Percentiles rank a stretch among this genome's conserved stretches.
phyloP scores from a whole-genome alignment of 2,329 filamentous ascomycete genomes.

The Lachnellula arida region DNA sequence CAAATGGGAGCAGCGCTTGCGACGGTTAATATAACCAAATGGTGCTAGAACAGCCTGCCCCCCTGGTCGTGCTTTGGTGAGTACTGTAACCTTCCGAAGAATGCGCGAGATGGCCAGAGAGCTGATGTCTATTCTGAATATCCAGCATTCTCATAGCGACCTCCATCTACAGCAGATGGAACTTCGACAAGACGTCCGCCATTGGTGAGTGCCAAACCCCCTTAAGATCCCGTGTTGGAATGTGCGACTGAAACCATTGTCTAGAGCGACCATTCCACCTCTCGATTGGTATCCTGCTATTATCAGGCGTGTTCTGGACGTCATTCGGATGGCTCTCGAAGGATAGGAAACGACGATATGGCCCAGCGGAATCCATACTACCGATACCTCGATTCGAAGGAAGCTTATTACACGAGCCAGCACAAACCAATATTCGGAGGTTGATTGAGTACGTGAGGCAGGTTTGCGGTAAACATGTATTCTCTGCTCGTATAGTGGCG shows the following conservation, averaged over 20 bases:
- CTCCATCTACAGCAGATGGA: background rate
- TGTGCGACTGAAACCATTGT: background rate
- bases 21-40: background rate
- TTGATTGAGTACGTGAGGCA: background rate
- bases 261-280: constrained; percentile 7
- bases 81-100: background rate
- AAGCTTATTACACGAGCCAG: background rate
- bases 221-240: background rate
- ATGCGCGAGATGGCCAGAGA: background rate
- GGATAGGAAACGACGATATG: background rate
- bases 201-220: constrained; percentile 1
- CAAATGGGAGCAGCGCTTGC: too few species aligned
- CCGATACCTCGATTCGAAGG: background rate
- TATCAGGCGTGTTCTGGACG: constrained; percentile 1
- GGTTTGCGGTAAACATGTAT: background rate
- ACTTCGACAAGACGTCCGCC: constrained; percentile 3
- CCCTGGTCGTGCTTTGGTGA: constrained; percentile 1
- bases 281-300: background rate
- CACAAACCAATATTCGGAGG: background rate
- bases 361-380: background rate
- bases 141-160: constrained; percentile 3
- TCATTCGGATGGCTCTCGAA: background rate
- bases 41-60: background rate
- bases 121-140: background rate
- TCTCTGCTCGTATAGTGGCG: constrained; percentile 1